phyloP scores from a whole-genome alignment of 202 grass and related monocot genomes.

The Saccharum hybrid region DNA sequence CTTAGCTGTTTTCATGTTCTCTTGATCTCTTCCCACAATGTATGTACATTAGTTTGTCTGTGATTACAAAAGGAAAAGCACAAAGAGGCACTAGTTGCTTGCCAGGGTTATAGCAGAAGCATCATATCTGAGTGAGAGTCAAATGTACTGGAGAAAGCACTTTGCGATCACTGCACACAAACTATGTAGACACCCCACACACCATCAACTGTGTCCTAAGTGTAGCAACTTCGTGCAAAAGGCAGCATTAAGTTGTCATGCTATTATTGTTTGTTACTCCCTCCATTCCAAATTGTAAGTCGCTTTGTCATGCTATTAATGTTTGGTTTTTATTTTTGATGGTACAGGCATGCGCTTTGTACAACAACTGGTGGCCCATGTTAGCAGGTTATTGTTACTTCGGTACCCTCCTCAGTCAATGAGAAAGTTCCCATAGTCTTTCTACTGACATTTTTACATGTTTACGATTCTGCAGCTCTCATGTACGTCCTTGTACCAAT shows the following conservation, averaged over 20 bases:
- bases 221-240: neutral
- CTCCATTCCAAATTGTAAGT: too few relatives aligned
- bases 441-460: slow-evolving; percentile 42
- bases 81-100: neutral
- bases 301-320: neutral
- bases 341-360: slow-evolving; percentile 88
- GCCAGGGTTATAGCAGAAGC: slow-evolving; percentile 1
- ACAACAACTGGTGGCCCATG: slow-evolving; percentile 99
- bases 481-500: slow-evolving; percentile 97
- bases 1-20: neutral
- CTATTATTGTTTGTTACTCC: neutral
- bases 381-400: slow-evolving; percentile 77
- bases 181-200: neutral
- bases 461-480: slow-evolving; percentile 58
- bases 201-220: neutral
- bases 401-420: neutral
- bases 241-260: neutral
- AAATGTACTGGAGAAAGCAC: neutral
- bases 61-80: neutral
- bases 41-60: neutral
- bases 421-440: neutral
- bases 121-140: slow-evolving; percentile 3
- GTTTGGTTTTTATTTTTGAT: slow-evolving; percentile 26
- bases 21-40: neutral
- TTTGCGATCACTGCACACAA: neutral